Conservation (phyloP, 768 basidiomycete genomes). For the Termitomyces titanicus region DNA sequence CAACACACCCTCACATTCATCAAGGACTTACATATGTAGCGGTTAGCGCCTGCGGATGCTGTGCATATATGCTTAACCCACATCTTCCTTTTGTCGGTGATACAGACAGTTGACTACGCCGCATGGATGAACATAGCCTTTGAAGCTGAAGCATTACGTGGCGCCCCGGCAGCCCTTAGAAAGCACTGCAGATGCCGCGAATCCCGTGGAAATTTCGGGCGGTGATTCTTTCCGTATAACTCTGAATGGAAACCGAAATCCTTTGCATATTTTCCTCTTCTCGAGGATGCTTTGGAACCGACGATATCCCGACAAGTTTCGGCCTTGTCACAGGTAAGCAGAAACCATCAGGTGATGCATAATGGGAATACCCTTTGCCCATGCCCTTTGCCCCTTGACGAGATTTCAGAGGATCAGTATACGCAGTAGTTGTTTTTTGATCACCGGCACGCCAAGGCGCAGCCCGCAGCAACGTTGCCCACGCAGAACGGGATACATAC, state of each 20-base stretch:
- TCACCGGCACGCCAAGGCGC: background rate
- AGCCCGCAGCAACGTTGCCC: background rate
- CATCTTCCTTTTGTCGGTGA: background rate
- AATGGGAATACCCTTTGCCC: conserved; percentile 6
- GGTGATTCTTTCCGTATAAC: background rate
- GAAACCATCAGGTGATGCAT: conserved; percentile 7
- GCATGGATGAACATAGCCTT: background rate
- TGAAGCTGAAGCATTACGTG: too few species aligned
- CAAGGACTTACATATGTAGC: too few species aligned
- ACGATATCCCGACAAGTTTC: background rate
- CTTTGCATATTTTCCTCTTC: background rate
- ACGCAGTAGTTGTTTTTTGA: background rate
- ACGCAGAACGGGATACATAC: background rate
- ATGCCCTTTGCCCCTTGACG: conserved; percentile 5
- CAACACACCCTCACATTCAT: background rate
- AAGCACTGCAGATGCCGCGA: background rate
- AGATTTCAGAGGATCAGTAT: background rate
- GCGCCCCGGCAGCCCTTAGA: background rate
- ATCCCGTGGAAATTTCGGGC: background rate
- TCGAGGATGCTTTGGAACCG: background rate
- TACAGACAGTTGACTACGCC: background rate
- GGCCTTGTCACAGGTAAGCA: too few species aligned
- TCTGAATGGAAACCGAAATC: background rate
- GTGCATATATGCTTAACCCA: background rate
- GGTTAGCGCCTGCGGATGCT: background rate